Evolutionary conservation across 208 protist genomes (phyloP), one percentile per base, ranked within the genome.

Genomic region (Lotmaria passim): DNA sequence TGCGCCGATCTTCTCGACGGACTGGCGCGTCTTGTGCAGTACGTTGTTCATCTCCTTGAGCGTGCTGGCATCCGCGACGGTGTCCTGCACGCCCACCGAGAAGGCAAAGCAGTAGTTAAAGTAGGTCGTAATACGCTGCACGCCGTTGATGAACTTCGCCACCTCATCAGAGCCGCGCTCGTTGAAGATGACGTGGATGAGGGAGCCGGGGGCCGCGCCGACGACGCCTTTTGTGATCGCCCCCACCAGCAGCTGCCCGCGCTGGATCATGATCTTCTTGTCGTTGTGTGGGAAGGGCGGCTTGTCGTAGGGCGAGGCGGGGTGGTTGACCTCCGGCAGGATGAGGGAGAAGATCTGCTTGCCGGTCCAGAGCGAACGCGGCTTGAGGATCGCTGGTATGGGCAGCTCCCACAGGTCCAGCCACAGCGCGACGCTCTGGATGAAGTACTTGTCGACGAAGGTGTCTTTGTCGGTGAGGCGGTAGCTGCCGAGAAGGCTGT

Each of bases 281-380:
- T 97, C 91, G 56, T 97, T 86, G 69, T 89, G 91, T 28, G 83
- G 91, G 77, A 93, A 93, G 36, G 81, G 86, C 26, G 85, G 83
- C 48, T 83, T 84, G 33, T 83, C 68, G 21, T 87, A 83, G 39
- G 78, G 73, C 31, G 78, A 84, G 44, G 78, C 72, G 14, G 83
- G 62, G 41, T 98, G 75, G 77, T 98, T 99, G 38, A 99, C 91
- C 51, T 95, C 79, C 0, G 98, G 98, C n/a, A 99, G 84, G 44
- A 99, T 89, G 17, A 99, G 66, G 15, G 96, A 99, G 73, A 99
- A 99, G 23, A 99, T 60, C 85, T 99, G 99, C 92, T 99, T 99
- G 48, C 99, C 99, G 2, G 98, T 99, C 99, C 99, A 99, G 11
- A 99, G 75, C 28, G 90, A 91, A 26, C 89, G 82, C 57, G 77